Base-by-base conservation (phyloP, 495 filamentous ascomycete species). In the Xylona heveae region DNA sequence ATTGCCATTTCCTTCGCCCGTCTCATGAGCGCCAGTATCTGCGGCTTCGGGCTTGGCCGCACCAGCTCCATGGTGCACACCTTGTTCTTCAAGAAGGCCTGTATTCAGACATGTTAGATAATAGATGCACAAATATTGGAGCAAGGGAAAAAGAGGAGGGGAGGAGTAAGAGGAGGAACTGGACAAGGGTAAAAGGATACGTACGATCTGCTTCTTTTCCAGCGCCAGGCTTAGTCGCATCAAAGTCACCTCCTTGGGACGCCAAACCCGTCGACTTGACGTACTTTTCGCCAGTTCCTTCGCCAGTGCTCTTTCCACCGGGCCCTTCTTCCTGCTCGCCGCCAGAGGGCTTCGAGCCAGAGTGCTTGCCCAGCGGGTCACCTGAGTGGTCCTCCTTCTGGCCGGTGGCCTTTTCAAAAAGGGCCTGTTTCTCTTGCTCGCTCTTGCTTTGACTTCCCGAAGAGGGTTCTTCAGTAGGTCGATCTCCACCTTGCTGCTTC, bases 151-250 rank as follows among this genome's bases (percentile, higher is more conserved):
- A 19, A 29, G 26, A 20, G 10, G 7, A n/a, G 6, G 30, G 31
- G n/a, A 21, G 16, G 40, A 24, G 6, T 30, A 9, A 3, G 24
- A 32, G 27, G 1, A 25, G 2, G 26, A 6, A 8, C 29, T 20
- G 13, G 30, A 21, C 0, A 20, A 8, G 35, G 13, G 6, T 13
- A 3, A 19, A 24, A 25, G 24, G 5, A 16, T 23, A 61, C 70
- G 53, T 55, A 74, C 71, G 59, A 42, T 73, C 66, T 31, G 71
- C 72, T 46, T 78, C 72, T 21, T 46, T 44, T 0, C 69, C 71
- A 5, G 72, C 72, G 5, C 72, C 71, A 1, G 71, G 62, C 16
- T 54, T 55, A 18, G 58, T 50, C 28, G 67, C 49, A 52, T 76
- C 72, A 42, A 77, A 57, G 41, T 74, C 47, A 12, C 66, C 49